These are phyloP conservation scores for Auricularia cornea DNA, from an alignment of 768 basidiomycete species.

Conservation along the genomic window DNA sequence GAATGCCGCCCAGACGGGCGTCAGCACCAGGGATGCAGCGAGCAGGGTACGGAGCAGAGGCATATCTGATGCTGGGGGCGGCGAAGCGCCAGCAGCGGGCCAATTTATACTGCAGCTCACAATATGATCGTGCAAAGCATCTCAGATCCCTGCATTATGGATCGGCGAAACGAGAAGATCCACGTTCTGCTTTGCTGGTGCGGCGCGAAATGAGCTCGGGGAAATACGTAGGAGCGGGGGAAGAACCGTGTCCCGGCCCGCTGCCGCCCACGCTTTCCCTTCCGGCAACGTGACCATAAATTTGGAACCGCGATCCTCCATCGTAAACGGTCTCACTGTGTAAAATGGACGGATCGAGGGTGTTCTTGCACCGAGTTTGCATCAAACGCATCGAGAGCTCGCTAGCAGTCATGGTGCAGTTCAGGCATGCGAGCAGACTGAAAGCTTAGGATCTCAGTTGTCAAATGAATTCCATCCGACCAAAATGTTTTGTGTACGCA, in stretches of 20 bases:
- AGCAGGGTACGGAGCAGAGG: background rate
- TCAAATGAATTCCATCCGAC: no score
- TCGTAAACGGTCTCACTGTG: background rate
- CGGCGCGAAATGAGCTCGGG: background rate
- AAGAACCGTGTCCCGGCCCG: background rate
- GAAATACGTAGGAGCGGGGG: background rate
- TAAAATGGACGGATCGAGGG: background rate
- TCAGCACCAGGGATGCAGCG: background rate
- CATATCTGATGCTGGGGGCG: background rate
- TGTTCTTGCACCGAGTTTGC: no score
- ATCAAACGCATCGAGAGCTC: no score
- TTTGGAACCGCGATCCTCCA: background rate
- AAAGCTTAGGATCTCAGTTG: no score
- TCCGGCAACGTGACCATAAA: background rate
- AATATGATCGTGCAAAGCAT: background rate
- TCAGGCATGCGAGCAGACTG: no score
- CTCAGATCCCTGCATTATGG: background rate
- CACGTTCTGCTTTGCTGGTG: background rate
- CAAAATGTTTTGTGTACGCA: no score
- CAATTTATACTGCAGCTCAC: background rate
- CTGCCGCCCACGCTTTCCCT: no score
- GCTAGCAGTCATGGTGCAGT: no score
- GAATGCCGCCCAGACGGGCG: constrained; percentile 34
- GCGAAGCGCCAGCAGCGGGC: background rate
- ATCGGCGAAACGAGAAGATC: background rate